These are phyloP conservation scores for Solanum dulcamara DNA, from an alignment of 257 asterid species.

Conservation along the genomic window DNA sequence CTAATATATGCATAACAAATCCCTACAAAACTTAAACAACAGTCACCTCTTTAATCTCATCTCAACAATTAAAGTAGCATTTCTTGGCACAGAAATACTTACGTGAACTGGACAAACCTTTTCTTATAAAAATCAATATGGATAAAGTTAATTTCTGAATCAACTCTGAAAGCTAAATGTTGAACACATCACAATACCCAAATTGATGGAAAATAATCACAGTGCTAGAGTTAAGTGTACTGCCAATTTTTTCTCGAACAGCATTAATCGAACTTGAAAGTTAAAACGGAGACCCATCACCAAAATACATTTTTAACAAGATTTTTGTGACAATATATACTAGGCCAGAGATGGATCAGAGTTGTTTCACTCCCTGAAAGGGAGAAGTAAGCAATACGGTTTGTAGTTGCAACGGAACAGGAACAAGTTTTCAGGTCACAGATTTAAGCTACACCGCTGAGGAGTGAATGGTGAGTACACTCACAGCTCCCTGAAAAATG, in stretches of 20 bases:
- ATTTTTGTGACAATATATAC: not conserved
- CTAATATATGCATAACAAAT: too few species aligned
- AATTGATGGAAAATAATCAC: not conserved
- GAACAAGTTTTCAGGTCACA: not conserved
- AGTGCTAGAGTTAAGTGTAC: not conserved
- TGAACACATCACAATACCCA: not conserved
- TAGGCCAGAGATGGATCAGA: not conserved
- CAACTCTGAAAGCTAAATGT: not conserved
- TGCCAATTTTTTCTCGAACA: not conserved
- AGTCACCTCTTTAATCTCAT: not conserved
- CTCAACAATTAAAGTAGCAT: not conserved
- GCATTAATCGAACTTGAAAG: not conserved
- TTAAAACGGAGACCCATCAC: not conserved
- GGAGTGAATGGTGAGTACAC: not conserved
- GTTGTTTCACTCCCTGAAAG: not conserved
- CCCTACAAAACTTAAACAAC: not conserved
- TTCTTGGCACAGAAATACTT: not conserved
- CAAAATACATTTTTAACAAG: not conserved
- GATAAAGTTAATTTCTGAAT: not conserved
- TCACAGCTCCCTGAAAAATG: not conserved
- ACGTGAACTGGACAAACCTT: not conserved
- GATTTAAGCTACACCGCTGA: not conserved
- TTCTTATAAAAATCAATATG: not conserved
- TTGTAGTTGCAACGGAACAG: not conserved
- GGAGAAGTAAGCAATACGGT: not conserved